Percentiles rank a stretch among this genome's conserved stretches.
Evolutionary conservation across 306 rosid genomes (phyloP).

Genomic region (Medicago truncatula): DNA sequence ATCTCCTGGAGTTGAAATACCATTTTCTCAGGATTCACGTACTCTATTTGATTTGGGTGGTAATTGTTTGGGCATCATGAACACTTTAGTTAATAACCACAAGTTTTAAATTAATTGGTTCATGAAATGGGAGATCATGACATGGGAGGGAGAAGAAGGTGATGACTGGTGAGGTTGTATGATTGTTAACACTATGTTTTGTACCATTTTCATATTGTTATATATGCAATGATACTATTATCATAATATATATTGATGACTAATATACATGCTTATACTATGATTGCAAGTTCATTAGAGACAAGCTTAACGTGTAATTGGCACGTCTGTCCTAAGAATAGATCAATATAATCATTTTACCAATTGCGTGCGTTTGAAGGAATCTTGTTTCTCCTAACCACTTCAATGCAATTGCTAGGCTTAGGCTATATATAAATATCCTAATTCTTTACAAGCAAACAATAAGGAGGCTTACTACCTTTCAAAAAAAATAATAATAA

Average conservation of each 20-base stretch:
- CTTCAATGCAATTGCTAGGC: too few species aligned
- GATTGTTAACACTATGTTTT: neutral
- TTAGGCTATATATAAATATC: too few species aligned
- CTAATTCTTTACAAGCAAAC: too few species aligned
- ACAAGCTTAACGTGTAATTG: too few species aligned
- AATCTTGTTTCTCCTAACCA: too few species aligned
- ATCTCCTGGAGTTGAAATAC: neutral
- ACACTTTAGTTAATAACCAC: neutral
- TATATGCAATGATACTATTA: neutral
- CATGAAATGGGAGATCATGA: neutral
- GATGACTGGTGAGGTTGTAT: neutral
- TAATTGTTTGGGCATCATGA: conserved; percentile 37
- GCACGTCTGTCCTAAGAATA: too few species aligned
- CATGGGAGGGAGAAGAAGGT: neutral
- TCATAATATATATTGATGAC: neutral
- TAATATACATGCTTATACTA: too few species aligned
- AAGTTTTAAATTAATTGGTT: neutral
- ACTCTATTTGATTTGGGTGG: neutral
- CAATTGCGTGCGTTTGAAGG: too few species aligned
- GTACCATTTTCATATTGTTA: neutral
- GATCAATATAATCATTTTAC: too few species aligned
- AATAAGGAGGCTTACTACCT: too few species aligned
- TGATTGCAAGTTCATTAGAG: too few species aligned
- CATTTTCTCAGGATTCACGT: neutral
- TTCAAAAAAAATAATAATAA: too few species aligned